Base-by-base conservation (phyloP, 2,329 filamentous ascomycete genomes). In the Zarea fungicola region DNA sequence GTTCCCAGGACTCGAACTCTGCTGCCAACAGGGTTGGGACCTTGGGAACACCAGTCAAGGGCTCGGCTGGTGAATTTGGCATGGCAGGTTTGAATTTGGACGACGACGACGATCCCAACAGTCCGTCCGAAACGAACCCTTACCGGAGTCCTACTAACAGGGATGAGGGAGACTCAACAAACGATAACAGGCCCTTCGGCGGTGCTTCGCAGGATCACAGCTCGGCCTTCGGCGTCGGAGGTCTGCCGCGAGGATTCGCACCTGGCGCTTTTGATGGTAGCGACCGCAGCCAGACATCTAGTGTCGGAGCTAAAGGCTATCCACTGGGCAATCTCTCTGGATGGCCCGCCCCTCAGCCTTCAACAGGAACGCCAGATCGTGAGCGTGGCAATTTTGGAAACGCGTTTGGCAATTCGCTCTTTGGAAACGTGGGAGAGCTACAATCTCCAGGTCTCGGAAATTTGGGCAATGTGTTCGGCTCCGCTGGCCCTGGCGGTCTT, bases 121-220 rank as follows among this genome's bases (percentile, higher is more conserved):
- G 92, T 63, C 93, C 93, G 10, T 93, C 91, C 0, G 89, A 95
- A 60, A 97, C 93, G 3, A 99, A 99, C 62, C 93, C 93, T 2
- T 99, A 93, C 63, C 88, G 91, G 55, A 97, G 92, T 64, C 93
- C 93, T 3, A 82, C 87, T 7, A 77, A 80, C 16, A 80, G 88
- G 41, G 79, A 81, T 14, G 78, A 80, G 7, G 74, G 77, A 39
- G 78, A 85, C 37, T 69, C 73, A 6, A 74, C 76, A 41, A 60
- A 65, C 28, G 70, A 73, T 11, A 73, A 77, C 7, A 71, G 70
- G 42, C 62, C 67, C 11, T 73, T 74, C 44, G 77, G 76, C 22
- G 73, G 42, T 13, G 52, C 51, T 16, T 54, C 60, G 16, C 62
- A 64, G 25, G 67, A 79, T 42, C 64, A 69, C 36, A 60, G 67